These are phyloP conservation scores for Ceratobasidium sp. DNA, from an alignment of 1,284 basidiomycete species.

Conservation along the genomic window DNA sequence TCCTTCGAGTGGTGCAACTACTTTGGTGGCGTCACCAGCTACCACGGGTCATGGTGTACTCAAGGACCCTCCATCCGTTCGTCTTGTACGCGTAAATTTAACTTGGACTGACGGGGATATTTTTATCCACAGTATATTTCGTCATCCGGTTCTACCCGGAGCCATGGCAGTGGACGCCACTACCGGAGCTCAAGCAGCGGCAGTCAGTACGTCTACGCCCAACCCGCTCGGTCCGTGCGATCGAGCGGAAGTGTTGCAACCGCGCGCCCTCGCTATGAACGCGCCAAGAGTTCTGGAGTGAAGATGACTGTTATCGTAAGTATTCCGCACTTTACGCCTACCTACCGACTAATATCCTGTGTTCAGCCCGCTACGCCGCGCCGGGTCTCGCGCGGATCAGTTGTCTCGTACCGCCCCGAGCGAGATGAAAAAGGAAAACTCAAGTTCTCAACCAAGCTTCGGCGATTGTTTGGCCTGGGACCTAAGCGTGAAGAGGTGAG, in stretches of 20 bases:
- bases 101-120: neutral
- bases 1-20: conserved; percentile 3
- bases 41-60: neutral
- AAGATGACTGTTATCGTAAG: conserved; percentile 34
- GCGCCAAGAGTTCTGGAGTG: conserved; percentile 33
- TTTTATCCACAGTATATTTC: conserved; percentile 17
- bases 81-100: neutral
- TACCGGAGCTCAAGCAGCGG: neutral
- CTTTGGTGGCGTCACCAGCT: conserved; percentile 12
- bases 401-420: conserved; percentile 23
- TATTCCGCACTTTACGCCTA: neutral
- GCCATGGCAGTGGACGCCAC: conserved; percentile 14
- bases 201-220: conserved; percentile 18
- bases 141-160: conserved; percentile 17
- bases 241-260: conserved; percentile 32
- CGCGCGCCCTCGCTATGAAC: conserved; percentile 24
- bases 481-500: conserved; percentile 35
- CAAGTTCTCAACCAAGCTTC: conserved; percentile 21
- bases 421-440: conserved; percentile 10
- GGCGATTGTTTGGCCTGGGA: conserved; percentile 24
- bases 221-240: conserved; percentile 25
- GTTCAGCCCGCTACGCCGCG: conserved; percentile 32
- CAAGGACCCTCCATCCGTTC: neutral
- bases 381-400: conserved; percentile 22
- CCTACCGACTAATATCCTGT: neutral